These are phyloP conservation scores for Curvularia lunata DNA, from an alignment of 2,329 filamentous ascomycete species.

Conservation along the genomic window DNA sequence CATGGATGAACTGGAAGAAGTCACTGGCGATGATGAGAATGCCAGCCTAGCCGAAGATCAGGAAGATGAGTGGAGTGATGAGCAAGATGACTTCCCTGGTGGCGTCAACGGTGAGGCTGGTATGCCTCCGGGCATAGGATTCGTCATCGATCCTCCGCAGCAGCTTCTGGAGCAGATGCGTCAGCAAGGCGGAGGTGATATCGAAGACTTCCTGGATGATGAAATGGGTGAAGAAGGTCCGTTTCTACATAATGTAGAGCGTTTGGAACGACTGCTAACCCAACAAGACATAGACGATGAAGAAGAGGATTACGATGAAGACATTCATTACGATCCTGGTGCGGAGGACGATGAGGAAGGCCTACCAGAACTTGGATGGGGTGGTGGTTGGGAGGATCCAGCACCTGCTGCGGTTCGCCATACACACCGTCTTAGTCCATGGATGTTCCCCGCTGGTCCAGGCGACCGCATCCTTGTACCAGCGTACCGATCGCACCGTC, in stretches of 20 bases:
- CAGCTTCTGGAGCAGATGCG: constrained; percentile 49
- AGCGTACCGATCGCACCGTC: constrained; percentile 61
- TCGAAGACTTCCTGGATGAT: constrained; percentile 62
- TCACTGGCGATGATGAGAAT: constrained; percentile 57
- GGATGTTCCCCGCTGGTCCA: constrained; percentile 64
- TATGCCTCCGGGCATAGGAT: constrained; percentile 52
- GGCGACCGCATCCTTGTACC: constrained; percentile 51
- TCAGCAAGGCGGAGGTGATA: constrained; percentile 51
- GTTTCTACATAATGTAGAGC: constrained; percentile 49
- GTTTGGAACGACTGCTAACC: constrained; percentile 42
- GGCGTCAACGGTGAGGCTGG: constrained; percentile 60
- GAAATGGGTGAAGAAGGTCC: constrained; percentile 64
- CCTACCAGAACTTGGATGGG: constrained; percentile 53
- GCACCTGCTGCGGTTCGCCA: constrained; percentile 56
- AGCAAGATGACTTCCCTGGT: constrained; percentile 53
- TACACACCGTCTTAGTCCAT: constrained; percentile 60
- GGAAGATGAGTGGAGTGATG: constrained; percentile 54
- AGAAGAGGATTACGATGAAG: constrained; percentile 71
- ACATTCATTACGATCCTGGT: constrained; percentile 63
- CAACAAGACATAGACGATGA: constrained; percentile 62
- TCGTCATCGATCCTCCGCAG: constrained; percentile 47
- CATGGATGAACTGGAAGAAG: constrained; percentile 48
- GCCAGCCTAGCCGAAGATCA: constrained; percentile 52
- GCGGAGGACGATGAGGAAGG: constrained; percentile 56
- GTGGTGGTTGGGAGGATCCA: constrained; percentile 60